Percentiles rank a stretch among this genome's conserved stretches.
These are phyloP conservation scores for Boletus calvinii DNA, from an alignment of 1,284 basidiomycete species.

Conservation along the genomic window DNA sequence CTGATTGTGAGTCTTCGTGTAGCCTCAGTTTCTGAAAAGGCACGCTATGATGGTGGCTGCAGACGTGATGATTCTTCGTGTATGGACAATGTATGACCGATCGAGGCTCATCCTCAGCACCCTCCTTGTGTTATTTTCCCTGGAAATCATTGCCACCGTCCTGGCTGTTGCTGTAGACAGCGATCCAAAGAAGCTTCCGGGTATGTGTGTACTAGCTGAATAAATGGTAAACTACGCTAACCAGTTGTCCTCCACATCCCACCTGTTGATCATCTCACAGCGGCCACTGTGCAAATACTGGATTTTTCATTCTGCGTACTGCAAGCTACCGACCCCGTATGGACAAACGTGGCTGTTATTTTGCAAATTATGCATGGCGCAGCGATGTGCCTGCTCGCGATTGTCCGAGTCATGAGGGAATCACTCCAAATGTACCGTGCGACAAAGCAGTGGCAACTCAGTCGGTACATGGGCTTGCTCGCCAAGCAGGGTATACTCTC, in stretches of 20 bases:
- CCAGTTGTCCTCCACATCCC: no score
- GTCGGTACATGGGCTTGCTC: not conserved
- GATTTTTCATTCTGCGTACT: not conserved
- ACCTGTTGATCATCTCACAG: not conserved
- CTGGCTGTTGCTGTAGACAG: not conserved
- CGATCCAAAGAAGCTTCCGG: not conserved
- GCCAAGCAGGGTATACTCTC: not conserved
- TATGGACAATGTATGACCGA: not conserved
- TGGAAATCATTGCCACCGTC: not conserved
- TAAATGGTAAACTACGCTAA: not conserved
- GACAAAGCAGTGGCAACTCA: conserved; percentile 1
- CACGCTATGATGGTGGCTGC: not conserved
- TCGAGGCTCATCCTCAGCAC: not conserved
- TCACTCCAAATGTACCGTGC: not conserved
- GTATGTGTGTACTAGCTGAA: not conserved
- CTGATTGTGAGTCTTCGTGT: not conserved
- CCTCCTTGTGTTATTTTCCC: not conserved
- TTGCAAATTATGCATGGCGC: not conserved
- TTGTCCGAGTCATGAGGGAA: not conserved
- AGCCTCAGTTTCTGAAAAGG: not conserved
- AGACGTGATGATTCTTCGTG: not conserved
- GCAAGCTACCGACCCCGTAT: no score
- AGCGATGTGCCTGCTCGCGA: not conserved
- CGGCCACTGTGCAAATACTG: not conserved
- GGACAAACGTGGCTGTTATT: not conserved